Base-by-base conservation (phyloP, 495 filamentous ascomycete species). In the Hyaloscypha bicolor region DNA sequence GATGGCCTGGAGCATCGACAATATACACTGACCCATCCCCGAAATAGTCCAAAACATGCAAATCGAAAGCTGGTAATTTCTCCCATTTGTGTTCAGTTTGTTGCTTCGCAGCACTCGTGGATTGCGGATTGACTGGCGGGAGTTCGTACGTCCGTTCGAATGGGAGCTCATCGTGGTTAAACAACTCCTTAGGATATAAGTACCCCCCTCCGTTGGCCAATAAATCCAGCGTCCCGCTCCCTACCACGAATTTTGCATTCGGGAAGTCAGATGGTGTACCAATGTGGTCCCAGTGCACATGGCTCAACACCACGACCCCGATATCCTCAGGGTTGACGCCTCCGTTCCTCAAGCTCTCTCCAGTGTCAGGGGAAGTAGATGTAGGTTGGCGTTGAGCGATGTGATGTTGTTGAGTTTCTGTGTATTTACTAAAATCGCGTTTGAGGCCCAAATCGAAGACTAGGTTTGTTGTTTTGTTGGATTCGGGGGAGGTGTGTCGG, bases 201-300 rank as follows among this genome's bases (percentile, higher is more conserved):
- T 42, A 45, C 11, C 22, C 22, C 8, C 45, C 73, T 45, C 77
- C 74, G 48, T 75, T 53, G 19, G 48, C 62, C 30, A 84, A 68
- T 5, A 84, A 63, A 53, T 80, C 52, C 64, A 81, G 64, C 1
- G 81, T 78, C 9, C 83, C 82, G 19, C 77, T 72, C 1, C 82
- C 82, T 37, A 85, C 81, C 8, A 80, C 55, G 69, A 85, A 85
- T 11, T 74, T 76, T 0, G 81, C 71, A 21, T 71, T 65, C 6
- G 71, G 51, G 62, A 85, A 86, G 66, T 83, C 81, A 1, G 71
- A 71, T 0, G 80, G 79, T 19, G 78, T 79, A 48, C 84, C 84
- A 30, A 80, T 70, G 63, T 86, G 84, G 63, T 86, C 83, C 75
- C 79, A 85, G 69, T 85, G 84, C 0, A 85, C 79, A 58, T 86